Conservation (phyloP, 1,284 basidiomycete genomes). For the Ganoderma resinaceum region DNA sequence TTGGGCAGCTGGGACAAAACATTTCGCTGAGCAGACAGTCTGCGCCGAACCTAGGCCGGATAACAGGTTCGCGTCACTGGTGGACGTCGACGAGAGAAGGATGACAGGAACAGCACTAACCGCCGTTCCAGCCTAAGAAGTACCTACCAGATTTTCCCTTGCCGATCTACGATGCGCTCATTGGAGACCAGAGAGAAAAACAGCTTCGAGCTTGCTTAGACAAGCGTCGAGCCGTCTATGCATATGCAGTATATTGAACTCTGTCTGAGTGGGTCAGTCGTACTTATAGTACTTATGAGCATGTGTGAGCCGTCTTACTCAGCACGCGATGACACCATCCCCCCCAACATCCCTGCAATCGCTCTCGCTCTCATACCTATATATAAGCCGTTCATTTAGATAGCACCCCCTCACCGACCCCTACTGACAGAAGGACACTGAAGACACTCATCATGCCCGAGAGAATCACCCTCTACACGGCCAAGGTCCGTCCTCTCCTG, state of each 20-base stretch:
- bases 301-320: not conserved
- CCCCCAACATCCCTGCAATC: not conserved
- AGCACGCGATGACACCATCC: conserved; percentile 3
- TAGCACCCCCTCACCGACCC: not conserved
- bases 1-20: too few species aligned
- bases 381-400: not conserved
- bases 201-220: not conserved
- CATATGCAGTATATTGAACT: not conserved
- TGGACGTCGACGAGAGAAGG: not conserved
- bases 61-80: too few species aligned
- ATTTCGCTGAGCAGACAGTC: too few species aligned
- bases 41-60: not conserved
- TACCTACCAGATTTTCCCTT: too few species aligned
- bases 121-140: too few species aligned
- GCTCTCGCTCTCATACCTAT: not conserved
- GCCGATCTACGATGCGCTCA: not conserved
- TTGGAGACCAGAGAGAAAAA: too few species aligned
- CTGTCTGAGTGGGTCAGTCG: not conserved
- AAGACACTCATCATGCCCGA: conserved; percentile 28
- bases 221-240: not conserved
- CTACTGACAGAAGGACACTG: not conserved
- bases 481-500: conserved; percentile 29
- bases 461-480: conserved; percentile 32
- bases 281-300: too few species aligned
- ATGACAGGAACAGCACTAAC: not conserved